phyloP scores from a whole-genome alignment of 768 basidiomycete species.

The Boletus eberwhitei region DNA sequence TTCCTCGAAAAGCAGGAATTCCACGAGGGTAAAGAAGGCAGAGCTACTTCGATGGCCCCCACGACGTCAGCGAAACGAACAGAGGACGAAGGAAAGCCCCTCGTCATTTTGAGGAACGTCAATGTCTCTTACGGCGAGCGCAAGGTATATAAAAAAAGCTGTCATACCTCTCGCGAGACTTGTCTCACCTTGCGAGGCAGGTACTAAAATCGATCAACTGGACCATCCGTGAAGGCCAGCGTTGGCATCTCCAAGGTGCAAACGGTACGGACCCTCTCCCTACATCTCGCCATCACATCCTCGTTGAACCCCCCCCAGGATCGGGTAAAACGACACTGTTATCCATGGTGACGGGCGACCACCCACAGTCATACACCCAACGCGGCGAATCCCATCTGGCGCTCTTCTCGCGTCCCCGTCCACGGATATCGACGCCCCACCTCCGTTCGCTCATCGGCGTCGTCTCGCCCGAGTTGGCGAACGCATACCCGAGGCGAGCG shows the following conservation, averaged over 20 bases:
- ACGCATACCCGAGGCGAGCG: constrained; percentile 79
- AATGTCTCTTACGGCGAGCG: constrained; percentile 68
- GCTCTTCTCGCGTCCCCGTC: constrained; percentile 63
- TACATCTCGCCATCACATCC: not conserved
- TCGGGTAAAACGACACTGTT: constrained; percentile 95
- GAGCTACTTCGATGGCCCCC: not conserved
- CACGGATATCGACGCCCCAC: constrained; percentile 61
- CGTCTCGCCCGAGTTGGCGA: constrained; percentile 85
- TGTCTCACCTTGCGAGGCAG: constrained; percentile 33
- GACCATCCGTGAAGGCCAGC: constrained; percentile 76
- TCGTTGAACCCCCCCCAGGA: constrained; percentile 40
- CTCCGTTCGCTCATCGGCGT: constrained; percentile 71
- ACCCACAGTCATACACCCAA: constrained; percentile 91
- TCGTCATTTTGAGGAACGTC: constrained; percentile 65
- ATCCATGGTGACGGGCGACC: constrained; percentile 87
- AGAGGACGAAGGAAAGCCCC: constrained; percentile 29
- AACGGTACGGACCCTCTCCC: constrained; percentile 55
- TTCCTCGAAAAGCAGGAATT: constrained; percentile 34
- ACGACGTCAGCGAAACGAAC: not conserved
- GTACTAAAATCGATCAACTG: constrained; percentile 77
- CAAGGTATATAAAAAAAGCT: constrained; percentile 39
- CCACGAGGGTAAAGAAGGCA: constrained; percentile 1
- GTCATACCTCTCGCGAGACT: not conserved
- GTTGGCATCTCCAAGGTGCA: constrained; percentile 87
- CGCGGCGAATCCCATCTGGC: constrained; percentile 39